Conservation (phyloP, 1,284 basidiomycete species). For the Tetrapyrgos nigripes region DNA sequence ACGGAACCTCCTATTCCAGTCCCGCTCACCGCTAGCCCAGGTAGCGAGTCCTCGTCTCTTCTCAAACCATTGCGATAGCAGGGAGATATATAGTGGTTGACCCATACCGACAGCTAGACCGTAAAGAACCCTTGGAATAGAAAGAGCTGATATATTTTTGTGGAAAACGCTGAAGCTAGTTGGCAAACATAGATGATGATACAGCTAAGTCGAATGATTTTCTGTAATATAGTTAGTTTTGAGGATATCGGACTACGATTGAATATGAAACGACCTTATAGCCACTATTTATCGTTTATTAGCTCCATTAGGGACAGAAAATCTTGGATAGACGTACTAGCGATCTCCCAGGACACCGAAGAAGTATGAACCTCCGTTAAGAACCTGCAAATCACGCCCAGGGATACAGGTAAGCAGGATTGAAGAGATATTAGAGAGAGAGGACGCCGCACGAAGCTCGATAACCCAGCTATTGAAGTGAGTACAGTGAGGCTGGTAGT, state of each 20-base stretch:
- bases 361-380: constrained; percentile 18
- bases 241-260: not conserved
- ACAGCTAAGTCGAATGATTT: constrained; percentile 30
- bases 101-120: constrained; percentile 28
- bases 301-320: not conserved
- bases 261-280: constrained; percentile 21
- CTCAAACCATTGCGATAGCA: constrained; percentile 33
- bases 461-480: constrained; percentile 10
- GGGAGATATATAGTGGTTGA: constrained; percentile 32
- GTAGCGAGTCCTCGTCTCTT: constrained; percentile 28
- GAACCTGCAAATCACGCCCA: constrained; percentile 5
- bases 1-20: constrained; percentile 29
- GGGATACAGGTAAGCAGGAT: no score
- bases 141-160: constrained; percentile 29
- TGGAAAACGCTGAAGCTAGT: constrained; percentile 29
- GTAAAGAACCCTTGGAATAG: constrained; percentile 30
- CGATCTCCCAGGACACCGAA: constrained; percentile 22
- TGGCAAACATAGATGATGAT: constrained; percentile 26
- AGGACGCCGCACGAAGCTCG: constrained; percentile 14
- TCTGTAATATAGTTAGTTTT: constrained; percentile 14
- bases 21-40: constrained; percentile 29
- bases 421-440: not conserved
- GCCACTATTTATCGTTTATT: constrained; percentile 14
- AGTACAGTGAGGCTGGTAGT: constrained; percentile 15
- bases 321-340: constrained; percentile 17